Evolutionary conservation across 805 yeast genomes (phyloP), one percentile per base, ranked within the genome.

Genomic region (Blastobotrys terrestris): DNA sequence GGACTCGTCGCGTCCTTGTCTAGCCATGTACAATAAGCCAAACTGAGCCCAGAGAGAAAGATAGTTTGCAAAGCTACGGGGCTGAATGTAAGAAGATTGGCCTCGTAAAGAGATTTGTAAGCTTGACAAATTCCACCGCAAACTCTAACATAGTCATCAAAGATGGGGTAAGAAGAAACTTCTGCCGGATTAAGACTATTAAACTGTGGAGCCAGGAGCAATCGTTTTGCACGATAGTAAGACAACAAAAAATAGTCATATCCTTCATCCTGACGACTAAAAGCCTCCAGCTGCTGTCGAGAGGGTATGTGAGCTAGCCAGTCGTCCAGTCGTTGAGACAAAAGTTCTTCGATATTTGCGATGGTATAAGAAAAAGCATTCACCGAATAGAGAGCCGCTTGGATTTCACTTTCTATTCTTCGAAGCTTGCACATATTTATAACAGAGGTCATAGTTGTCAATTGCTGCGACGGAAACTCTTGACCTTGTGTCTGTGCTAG

Each of bases 201-300:
- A 43, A 53, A 53, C 39, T 20, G 47, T 7, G 56, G 52, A 3
- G 51, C 49, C 41, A 53, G 18, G 8, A 53, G 46, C 18, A 53
- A 39, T n/a, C 49, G 20, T 46, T 53, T 53, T 3, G 56, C 56
- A 18, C 53, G 51, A 26, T 46, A 53, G 43, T 51, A 53, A 31
- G 45, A 40, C 16, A 53, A 40, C 14, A 42, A 18, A 26, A 47
- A 46, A 16, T 53, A 53, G 19, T 53, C 56, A 7, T 31, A 21
- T 22, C 41, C 44, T 26, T 51, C 56, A 18, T 51, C 35, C 14
- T 31, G 48, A n/a, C 39, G 35, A 3, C 46, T 48, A 19, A 16
- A 35, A 6, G 11, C 20, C 16, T 50, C 50, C 19, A 41, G 16
- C 4, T 51, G 39, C 13, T n/a, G 18, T 7, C 40, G 39, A 5